Conservation (phyloP, 306 rosid species). For the Lathyrus tuberosus region DNA sequence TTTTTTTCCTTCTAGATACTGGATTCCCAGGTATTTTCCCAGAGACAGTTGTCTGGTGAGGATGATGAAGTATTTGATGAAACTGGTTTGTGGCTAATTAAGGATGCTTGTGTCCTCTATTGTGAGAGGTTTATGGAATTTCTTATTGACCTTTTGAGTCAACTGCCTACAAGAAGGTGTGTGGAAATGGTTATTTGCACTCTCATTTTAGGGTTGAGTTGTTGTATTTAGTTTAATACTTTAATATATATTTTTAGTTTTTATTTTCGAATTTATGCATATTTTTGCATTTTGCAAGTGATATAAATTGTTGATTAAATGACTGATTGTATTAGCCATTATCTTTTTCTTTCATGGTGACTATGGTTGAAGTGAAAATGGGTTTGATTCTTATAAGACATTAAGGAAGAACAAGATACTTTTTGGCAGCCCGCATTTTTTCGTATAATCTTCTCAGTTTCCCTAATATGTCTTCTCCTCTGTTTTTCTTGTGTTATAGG, state of each 20-base stretch:
- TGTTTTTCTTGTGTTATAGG: slow-evolving; percentile 51
- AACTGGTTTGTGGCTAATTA: slow-evolving; percentile 49
- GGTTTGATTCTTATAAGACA: slow-evolving; percentile 5
- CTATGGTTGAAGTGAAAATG: slow-evolving; percentile 23
- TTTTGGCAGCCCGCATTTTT: not conserved
- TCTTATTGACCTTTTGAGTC: slow-evolving; percentile 97
- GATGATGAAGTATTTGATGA: slow-evolving; percentile 48
- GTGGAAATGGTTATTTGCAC: slow-evolving; percentile 26
- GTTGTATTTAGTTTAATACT: slow-evolving; percentile 18
- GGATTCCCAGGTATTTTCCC: slow-evolving; percentile 67
- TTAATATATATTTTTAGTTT: slow-evolving; percentile 16
- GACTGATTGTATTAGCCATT: slow-evolving; percentile 16
- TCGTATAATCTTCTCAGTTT: slow-evolving; percentile 15
- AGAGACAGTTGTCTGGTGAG: slow-evolving; percentile 46
- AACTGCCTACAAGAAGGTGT: slow-evolving; percentile 96
- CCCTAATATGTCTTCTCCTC: not conserved
- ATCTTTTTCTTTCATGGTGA: slow-evolving; percentile 10
- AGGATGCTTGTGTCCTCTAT: slow-evolving; percentile 88
- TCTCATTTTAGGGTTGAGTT: slow-evolving; percentile 11
- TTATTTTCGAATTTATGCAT: slow-evolving; percentile 10
- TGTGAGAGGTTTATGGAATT: slow-evolving; percentile 99
- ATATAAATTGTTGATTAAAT: slow-evolving; percentile 11
- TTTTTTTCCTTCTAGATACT: slow-evolving; percentile 61
- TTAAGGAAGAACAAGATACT: slow-evolving; percentile 18
- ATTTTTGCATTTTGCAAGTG: slow-evolving; percentile 27